Evolutionary conservation across 2,329 filamentous ascomycete genomes (phyloP), one percentile per base, ranked within the genome.

Genomic region (Parastagonospora nodorum): DNA sequence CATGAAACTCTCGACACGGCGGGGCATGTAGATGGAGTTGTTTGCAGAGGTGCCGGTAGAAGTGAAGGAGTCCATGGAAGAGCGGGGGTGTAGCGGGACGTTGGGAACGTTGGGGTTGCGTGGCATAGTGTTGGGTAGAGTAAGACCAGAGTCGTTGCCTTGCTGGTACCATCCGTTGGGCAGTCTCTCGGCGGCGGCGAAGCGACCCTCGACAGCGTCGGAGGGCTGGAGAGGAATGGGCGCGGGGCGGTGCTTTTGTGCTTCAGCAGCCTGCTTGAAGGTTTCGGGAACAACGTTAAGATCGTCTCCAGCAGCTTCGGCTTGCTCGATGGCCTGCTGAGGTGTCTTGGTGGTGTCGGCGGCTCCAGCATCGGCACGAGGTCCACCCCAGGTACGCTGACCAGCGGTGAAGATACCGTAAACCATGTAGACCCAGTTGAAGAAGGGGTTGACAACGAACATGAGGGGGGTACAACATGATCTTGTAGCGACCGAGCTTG

Each of bases 351-450:
- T 78, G 10, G 82, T 78, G 69, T 95, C 88, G 2, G 92, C 92
- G 35, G 86, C 82, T 28, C 89, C 90, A 1, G 92, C 92, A 74
- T 97, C 93, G 1, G 91, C 92, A 65, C 93, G 84, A 9, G 93
- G 94, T 0, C 93, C 93, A 60, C 93, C 93, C 93, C 94, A 99
- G 1, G 93, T 97, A 58, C 93, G 84, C 72, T 96, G 91, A 15
- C 92, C 92, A 28, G 92, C 92, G 0, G 93, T 97, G 74, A 96
- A 94, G 62, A 96, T 95, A 38, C 92, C 92, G 72, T 97, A 96
- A 2, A 96, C 88, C 89, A 97, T 96, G 77, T 97, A 97, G 51
- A 91, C 84, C 93, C 93, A 97, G 75, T 97, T 97, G 81, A 97
- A 92, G 69, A 97, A 95, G 0, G 94, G 93, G 68, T 97, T 97